Conservation (phyloP, 352 stramenopile genomes). For the Hyaloperonospora arabidopsidis region DNA sequence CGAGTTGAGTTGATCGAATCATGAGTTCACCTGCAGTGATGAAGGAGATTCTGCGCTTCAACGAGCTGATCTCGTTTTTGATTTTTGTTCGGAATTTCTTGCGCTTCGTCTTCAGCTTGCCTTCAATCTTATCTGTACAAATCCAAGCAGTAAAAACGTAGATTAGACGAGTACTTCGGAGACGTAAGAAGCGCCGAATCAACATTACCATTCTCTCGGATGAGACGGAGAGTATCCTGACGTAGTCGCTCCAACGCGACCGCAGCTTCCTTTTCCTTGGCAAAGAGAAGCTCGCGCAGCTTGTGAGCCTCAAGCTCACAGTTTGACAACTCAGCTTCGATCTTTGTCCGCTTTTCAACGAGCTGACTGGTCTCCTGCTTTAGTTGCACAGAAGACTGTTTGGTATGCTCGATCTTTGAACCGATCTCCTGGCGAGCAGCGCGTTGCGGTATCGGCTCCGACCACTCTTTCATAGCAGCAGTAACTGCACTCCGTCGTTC, state of each 20-base stretch:
- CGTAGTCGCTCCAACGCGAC: constrained; percentile 25
- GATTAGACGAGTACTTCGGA: not conserved
- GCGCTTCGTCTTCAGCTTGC: constrained; percentile 38
- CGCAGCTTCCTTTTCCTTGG: constrained; percentile 34
- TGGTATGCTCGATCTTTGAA: constrained; percentile 37
- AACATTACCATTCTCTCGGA: constrained; percentile 33
- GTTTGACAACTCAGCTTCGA: constrained; percentile 26
- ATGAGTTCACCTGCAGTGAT: constrained; percentile 26
- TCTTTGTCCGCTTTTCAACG: constrained; percentile 17
- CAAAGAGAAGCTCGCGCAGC: constrained; percentile 23
- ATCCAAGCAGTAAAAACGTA: not conserved
- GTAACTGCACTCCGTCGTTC: constrained; percentile 11
- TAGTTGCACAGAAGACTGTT: constrained; percentile 37
- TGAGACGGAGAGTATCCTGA: constrained; percentile 25
- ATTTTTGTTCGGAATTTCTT: constrained; percentile 38
- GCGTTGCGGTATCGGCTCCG: constrained; percentile 17
- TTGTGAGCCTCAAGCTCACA: constrained; percentile 22
- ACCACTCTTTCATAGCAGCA: constrained; percentile 14
- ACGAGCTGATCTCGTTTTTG: constrained; percentile 39
- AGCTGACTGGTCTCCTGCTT: constrained; percentile 26
- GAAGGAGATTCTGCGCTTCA: constrained; percentile 33
- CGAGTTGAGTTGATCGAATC: not conserved
- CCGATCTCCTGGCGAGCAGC: constrained; percentile 35
- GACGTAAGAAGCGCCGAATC: not conserved
- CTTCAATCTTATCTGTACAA: constrained; percentile 25